Conservation (phyloP, 495 filamentous ascomycete species). For the Jackrogersella multiformis region DNA sequence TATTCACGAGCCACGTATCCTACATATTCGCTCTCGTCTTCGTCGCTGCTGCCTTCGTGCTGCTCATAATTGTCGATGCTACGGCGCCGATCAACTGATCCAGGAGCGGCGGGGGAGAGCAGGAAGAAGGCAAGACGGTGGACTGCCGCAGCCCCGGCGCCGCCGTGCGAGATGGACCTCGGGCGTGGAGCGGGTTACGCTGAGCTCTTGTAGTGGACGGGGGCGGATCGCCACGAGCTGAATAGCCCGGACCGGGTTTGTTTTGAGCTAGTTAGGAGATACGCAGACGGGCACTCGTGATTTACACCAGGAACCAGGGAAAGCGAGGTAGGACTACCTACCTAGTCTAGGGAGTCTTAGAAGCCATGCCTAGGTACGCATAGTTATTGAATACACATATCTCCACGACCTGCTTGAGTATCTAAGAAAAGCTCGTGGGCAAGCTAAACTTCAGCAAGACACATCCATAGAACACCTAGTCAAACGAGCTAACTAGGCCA, state of each 20-base stretch:
- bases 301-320: not conserved
- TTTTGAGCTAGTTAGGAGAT: conserved; percentile 10
- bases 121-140: too few species aligned
- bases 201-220: too few species aligned
- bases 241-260: not conserved
- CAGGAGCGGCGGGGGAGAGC: too few species aligned
- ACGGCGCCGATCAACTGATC: not conserved
- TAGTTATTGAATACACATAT: not conserved
- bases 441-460: too few species aligned
- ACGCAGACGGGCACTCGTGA: not conserved
- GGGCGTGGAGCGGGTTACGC: too few species aligned
- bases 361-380: not conserved
- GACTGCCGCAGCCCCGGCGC: too few species aligned
- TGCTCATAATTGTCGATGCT: not conserved
- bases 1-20: not conserved
- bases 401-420: too few species aligned
- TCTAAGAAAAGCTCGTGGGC: too few species aligned
- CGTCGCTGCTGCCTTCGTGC: not conserved
- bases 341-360: not conserved
- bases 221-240: conserved; percentile 8
- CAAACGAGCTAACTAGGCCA: too few species aligned
- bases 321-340: not conserved
- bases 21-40: not conserved
- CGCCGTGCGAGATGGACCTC: too few species aligned
- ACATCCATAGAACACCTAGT: too few species aligned